Percentiles rank a stretch among this genome's conserved stretches.
Conservation (phyloP, 2,329 filamentous ascomycete species). For the Hypoxylon sp. region DNA sequence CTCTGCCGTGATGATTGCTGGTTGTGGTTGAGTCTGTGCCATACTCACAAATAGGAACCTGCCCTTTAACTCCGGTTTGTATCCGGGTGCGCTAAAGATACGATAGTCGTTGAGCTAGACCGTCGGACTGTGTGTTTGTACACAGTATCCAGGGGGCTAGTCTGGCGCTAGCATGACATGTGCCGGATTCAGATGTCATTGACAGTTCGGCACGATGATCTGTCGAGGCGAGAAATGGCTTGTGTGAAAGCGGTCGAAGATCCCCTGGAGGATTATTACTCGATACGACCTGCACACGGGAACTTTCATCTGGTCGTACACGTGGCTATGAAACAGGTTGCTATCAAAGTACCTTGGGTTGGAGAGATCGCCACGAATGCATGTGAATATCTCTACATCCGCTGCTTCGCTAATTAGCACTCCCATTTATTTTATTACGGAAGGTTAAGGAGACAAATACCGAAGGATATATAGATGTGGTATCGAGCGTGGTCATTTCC, state of each 20-base stretch:
- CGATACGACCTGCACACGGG: constrained; percentile 19
- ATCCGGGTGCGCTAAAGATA: constrained; percentile 11
- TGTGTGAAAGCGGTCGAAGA: constrained; percentile 2
- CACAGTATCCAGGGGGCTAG: constrained; percentile 8
- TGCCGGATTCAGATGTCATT: constrained; percentile 26
- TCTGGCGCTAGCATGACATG: constrained; percentile 26
- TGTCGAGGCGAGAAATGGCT: constrained; percentile 16
- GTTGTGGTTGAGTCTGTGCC: background rate
- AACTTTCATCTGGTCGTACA: constrained; percentile 36
- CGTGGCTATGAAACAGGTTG: constrained; percentile 42
- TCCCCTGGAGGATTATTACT: constrained; percentile 13
- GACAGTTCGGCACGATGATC: constrained; percentile 27
- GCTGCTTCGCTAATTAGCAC: background rate
- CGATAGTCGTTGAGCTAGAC: constrained; percentile 10
- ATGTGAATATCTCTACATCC: constrained; percentile 35
- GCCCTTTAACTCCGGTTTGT: constrained; percentile 17
- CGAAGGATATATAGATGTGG: background rate
- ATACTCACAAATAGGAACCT: constrained; percentile 24
- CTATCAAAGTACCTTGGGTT: constrained; percentile 11
- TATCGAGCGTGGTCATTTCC: background rate
- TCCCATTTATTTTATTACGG: constrained; percentile 12
- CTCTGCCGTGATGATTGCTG: background rate
- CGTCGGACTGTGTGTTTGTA: background rate
- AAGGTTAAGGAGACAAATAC: background rate
- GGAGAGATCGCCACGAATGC: constrained; percentile 27